phyloP scores from a whole-genome alignment of 768 basidiomycete genomes.

The Termitomyces sp. region DNA sequence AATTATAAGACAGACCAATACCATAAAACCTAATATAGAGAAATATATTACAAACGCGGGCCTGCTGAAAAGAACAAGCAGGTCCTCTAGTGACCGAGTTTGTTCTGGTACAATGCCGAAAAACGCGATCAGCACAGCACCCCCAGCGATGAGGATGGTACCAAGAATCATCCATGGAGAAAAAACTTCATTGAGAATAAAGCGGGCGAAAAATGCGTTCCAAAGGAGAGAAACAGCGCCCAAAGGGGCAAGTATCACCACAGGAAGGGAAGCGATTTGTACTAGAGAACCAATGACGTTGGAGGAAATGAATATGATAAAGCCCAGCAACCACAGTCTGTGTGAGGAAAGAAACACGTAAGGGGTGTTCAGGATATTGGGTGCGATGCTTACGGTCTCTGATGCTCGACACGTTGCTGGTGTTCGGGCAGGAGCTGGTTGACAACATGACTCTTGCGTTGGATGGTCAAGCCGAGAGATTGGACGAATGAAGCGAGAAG shows the following conservation, averaged over 20 bases:
- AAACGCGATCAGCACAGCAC: constrained; percentile 83
- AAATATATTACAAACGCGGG: constrained; percentile 81
- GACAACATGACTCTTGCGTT: constrained; percentile 87
- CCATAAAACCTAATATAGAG: constrained; percentile 55
- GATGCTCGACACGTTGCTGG: constrained; percentile 63
- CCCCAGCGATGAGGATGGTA: constrained; percentile 81
- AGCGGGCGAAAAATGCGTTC: constrained; percentile 88
- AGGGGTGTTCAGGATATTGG: neutral
- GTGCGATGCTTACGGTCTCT: constrained; percentile 54
- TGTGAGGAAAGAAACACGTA: neutral
- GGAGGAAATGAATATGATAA: constrained; percentile 80
- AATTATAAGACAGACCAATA: constrained; percentile 52
- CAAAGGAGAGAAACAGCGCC: constrained; percentile 90
- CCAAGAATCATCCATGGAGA: constrained; percentile 83
- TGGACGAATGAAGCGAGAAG: constrained; percentile 86
- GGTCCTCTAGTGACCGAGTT: constrained; percentile 80
- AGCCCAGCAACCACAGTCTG: constrained; percentile 85
- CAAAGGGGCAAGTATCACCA: constrained; percentile 90
- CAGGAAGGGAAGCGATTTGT: constrained; percentile 90
- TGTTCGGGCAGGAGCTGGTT: constrained; percentile 68
- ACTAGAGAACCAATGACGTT: constrained; percentile 86
- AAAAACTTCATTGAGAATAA: constrained; percentile 82
- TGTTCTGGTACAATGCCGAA: constrained; percentile 91
- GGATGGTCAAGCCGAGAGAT: constrained; percentile 85
- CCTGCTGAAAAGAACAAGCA: constrained; percentile 69